A percentile compares a stretch with the other conserved stretches of the same genome.
Conservation (phyloP, 495 filamentous ascomycete genomes). For the Lasiosphaeriaceae sp. region DNA sequence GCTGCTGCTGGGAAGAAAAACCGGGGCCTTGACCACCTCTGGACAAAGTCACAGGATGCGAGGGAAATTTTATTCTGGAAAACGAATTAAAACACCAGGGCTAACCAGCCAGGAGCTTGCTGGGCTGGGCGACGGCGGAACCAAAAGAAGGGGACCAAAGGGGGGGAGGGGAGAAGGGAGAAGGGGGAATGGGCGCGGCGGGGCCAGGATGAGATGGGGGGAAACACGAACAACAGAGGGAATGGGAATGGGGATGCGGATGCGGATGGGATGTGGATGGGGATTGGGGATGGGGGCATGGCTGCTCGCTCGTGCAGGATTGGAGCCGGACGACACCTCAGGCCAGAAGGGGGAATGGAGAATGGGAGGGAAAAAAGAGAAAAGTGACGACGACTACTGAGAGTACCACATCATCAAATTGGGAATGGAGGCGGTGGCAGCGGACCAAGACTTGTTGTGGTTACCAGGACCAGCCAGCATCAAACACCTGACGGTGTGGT, state of each 20-base stretch:
- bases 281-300: not conserved
- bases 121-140: conserved; percentile 22
- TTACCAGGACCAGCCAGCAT: too few species aligned
- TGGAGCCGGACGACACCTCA: not conserved
- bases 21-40: conserved; percentile 38
- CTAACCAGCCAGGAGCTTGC: conserved; percentile 10
- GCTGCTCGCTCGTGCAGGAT: not conserved
- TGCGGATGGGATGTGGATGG: conserved; percentile 7
- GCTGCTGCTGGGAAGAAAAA: conserved; percentile 45
- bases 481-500: conserved; percentile 6
- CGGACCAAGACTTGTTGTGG: too few species aligned
- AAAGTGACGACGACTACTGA: too few species aligned
- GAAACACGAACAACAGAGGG: conserved; percentile 4
- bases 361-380: too few species aligned
- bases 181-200: conserved; percentile 16
- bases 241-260: conserved; percentile 9
- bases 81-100: conserved; percentile 45
- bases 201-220: not conserved
- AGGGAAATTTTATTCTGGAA: conserved; percentile 43
- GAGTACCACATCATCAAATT: not conserved
- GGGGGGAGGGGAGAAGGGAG: conserved; percentile 9
- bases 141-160: conserved; percentile 8
- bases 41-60: conserved; percentile 40
- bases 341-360: not conserved
- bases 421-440: not conserved